Base-by-base conservation (phyloP, 139 green algal species). In the Raphidocelis subcapitata region DNA sequence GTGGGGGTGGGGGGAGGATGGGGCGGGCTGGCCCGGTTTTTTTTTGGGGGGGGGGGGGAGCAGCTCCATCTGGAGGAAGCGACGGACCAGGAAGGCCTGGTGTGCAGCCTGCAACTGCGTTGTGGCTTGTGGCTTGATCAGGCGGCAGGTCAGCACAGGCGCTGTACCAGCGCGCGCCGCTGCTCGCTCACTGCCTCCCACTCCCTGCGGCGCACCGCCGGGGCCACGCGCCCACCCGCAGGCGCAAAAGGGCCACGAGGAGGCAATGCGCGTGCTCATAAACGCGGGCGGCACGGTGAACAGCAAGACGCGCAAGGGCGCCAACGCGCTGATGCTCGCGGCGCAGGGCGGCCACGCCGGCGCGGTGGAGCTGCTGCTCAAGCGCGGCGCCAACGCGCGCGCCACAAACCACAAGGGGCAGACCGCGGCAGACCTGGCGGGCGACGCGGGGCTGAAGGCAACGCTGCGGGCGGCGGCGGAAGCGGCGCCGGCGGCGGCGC, bases 231-330 rank as follows among this genome's bases (percentile, higher is more conserved):
- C n/a, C n/a, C 91, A 94, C 64, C 93, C 93, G 79, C 86, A 86
- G 1, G 85, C 86, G 0, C 75, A 84, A 69, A 90, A 91, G 66
- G 91, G 89, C 0, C 85, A 92, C 29, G 26, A 36, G 8, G 86
- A 92, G 31, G 71, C 72, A 0, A 59, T 70, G 0, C 63, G 83
- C 18, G 61, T 62, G 24, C 74, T 95, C 1, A 44, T 92, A 15
- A 85, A 79, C 44, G 81, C 75, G 64, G 86, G 86, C 26, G 46
- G 81, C 0, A 65, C 78, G 2, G 86, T 95, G 12, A 91, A 93
- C 74, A 74, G 76, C 37, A 90, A 90, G 57, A 92, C 63, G 0
- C 80, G 85, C 36, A 94, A 92, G 62, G 91, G 89, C 21, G 74
- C 78, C 44, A 92, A 77, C 15, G 67, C 88, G 0, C 84, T 96